Evolutionary conservation across 1,139 yeast genomes (phyloP), one percentile per base, ranked within the genome.

Genomic region (Suhomyces chickasaworum): DNA sequence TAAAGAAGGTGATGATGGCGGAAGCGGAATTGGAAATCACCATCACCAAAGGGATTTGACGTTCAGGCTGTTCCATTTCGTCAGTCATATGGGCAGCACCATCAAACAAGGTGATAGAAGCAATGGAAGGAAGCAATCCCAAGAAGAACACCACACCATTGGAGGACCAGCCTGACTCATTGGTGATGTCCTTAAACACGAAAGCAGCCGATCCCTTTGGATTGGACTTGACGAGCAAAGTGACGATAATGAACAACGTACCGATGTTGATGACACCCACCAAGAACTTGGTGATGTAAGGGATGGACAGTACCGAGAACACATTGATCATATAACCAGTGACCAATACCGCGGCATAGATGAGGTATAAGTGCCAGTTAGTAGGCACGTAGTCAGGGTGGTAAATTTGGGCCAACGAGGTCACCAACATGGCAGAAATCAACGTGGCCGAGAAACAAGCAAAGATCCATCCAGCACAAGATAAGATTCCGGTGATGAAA

Each of bases 71-170:
- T 10, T 58, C 62, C 34, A 64, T 58, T 47, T 65, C 69, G 45
- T 64, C 67, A 3, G 69, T 65, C 64, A 63, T 61, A 52, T 65
- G 69, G 32, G 64, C 60, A 13, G 68, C 66, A 7, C 68, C 66
- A 48, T 65, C 69, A 41, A 56, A 64, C 37, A 65, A 48, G 6
- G 59, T 46, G 6, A 65, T 62, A 17, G 60, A 58, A 15, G 68
- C 66, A 45, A 64, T 60, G 25, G 63, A 57, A 3, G 68, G 69
- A 15, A 64, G 53, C 30, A 65, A 50, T 4, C 69, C 63, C 35
- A 65, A 48, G 46, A 63, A 63, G 47, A 65, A 65, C 2, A 64
- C 68, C 30, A 65, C 51, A 0, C 67, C 68, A 29, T 62, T 57
- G 5, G 65, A 60, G 25, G 48, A 47, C 68, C 68, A 65, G 16